Evolutionary conservation across 2,329 filamentous ascomycete species (phyloP).

Genomic region (Laburnicola sp.): DNA sequence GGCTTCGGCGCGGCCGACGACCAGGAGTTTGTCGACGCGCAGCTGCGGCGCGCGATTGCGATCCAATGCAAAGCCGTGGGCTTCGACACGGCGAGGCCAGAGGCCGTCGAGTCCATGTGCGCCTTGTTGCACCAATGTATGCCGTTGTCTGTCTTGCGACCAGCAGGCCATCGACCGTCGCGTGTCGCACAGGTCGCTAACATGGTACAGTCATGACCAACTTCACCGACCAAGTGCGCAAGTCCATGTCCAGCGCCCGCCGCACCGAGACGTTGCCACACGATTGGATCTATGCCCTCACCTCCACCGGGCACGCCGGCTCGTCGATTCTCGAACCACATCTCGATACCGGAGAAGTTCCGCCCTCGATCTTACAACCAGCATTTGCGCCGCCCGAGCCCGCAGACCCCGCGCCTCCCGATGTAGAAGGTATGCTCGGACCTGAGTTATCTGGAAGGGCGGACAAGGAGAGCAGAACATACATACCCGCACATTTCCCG

Average conservation of each 20-base stretch:
- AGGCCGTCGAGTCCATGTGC: constrained; percentile 61
- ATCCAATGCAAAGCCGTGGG: constrained; percentile 56
- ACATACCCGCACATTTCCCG: constrained; percentile 65
- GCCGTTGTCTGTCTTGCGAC: constrained; percentile 32
- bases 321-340: constrained; percentile 47
- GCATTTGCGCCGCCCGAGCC: constrained; percentile 48
- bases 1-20: constrained; percentile 38
- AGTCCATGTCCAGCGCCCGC: constrained; percentile 61
- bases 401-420: constrained; percentile 45
- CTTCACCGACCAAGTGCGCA: constrained; percentile 57
- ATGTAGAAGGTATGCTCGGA: constrained; percentile 56
- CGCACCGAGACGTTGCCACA: constrained; percentile 59
- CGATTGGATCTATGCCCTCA: constrained; percentile 61
- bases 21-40: constrained; percentile 56
- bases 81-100: constrained; percentile 58
- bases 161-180: constrained; percentile 2
- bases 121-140: constrained; percentile 62
- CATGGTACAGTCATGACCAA: constrained; percentile 55
- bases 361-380: constrained; percentile 44
- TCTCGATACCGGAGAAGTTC: constrained; percentile 46
- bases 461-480: constrained; percentile 53
- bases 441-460: constrained; percentile 54
- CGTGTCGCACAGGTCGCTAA: constrained; percentile 19
- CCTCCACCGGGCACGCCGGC: constrained; percentile 45
- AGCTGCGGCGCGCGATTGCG: constrained; percentile 60